These are phyloP conservation scores for Akanthomyces muscarius DNA, from an alignment of 2,329 filamentous ascomycete species.

Conservation along the genomic window DNA sequence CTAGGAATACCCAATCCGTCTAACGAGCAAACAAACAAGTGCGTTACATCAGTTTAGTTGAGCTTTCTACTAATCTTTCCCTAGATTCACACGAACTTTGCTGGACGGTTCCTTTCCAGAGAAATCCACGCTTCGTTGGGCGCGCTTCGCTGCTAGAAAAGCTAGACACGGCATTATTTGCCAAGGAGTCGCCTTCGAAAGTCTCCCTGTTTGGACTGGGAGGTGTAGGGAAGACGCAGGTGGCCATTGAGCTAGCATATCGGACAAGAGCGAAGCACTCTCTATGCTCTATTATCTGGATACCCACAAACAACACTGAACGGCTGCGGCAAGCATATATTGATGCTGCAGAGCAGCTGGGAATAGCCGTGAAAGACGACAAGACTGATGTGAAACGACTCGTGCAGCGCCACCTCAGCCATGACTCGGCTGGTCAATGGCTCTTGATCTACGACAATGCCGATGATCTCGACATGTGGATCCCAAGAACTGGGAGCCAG, in stretches of 20 bases:
- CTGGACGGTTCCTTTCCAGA: slow-evolving; percentile 10
- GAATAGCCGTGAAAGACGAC: background rate
- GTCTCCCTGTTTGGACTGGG: slow-evolving; percentile 9
- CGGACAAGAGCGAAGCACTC: background rate
- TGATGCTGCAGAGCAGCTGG: slow-evolving; percentile 9
- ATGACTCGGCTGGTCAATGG: slow-evolving; percentile 15
- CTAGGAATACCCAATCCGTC: background rate
- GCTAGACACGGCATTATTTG: background rate
- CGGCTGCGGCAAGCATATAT: slow-evolving; percentile 7
- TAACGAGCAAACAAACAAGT: background rate
- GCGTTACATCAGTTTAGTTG: background rate
- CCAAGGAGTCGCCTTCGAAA: background rate
- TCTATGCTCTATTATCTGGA: slow-evolving; percentile 15
- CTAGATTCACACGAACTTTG: background rate
- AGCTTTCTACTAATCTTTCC: background rate
- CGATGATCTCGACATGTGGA: slow-evolving; percentile 18
- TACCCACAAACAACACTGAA: slow-evolving; percentile 14
- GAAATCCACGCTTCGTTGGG: background rate
- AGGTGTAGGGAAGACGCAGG: slow-evolving; percentile 16
- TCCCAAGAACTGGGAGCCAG: background rate
- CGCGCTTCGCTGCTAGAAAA: background rate
- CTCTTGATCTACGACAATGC: slow-evolving; percentile 18
- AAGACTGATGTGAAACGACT: slow-evolving; percentile 16
- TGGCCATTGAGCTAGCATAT: slow-evolving; percentile 12
- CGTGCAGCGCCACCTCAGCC: slow-evolving; percentile 7